Evolutionary conservation across 805 yeast genomes (phyloP).

Genomic region (Hanseniaspora occidentalis): DNA sequence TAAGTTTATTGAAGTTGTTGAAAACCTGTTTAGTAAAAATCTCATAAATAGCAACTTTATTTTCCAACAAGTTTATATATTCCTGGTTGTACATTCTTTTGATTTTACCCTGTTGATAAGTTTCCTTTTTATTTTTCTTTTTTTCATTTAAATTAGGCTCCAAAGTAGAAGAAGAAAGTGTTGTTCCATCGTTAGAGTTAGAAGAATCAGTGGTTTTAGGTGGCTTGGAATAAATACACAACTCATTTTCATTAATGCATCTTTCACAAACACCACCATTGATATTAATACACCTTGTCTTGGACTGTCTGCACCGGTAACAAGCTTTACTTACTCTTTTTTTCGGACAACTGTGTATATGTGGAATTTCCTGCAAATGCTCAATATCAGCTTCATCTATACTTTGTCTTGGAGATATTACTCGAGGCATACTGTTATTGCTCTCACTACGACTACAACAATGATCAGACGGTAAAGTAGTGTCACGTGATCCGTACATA

Average conservation of each 20-base stretch:
- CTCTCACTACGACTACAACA: background rate
- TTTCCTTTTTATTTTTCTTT: background rate
- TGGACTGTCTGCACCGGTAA: conserved; percentile 33
- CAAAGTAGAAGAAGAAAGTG: conserved; percentile 28
- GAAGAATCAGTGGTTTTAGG: conserved; percentile 32
- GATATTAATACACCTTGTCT: conserved; percentile 26
- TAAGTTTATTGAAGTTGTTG: conserved; percentile 7
- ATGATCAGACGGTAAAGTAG: background rate
- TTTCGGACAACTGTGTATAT: conserved; percentile 11
- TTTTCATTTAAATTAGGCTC: too few relatives aligned
- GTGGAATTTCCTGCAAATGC: conserved; percentile 1
- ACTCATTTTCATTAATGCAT: conserved; percentile 41
- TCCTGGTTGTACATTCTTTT: conserved; percentile 8
- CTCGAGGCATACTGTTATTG: background rate
- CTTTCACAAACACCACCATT: conserved; percentile 37
- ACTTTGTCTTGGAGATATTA: background rate
- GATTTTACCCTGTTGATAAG: conserved; percentile 5
- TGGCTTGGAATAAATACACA: conserved; percentile 44
- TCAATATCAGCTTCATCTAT: background rate
- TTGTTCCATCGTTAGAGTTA: conserved; percentile 5
- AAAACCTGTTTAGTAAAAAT: conserved; percentile 25
- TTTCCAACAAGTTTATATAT: conserved; percentile 37
- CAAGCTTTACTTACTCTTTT: conserved; percentile 31
- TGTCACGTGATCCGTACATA: background rate
- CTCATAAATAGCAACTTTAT: conserved; percentile 36